phyloP scores from a whole-genome alignment of 805 yeast genomes.

The Kluyveromyces siamensis region DNA sequence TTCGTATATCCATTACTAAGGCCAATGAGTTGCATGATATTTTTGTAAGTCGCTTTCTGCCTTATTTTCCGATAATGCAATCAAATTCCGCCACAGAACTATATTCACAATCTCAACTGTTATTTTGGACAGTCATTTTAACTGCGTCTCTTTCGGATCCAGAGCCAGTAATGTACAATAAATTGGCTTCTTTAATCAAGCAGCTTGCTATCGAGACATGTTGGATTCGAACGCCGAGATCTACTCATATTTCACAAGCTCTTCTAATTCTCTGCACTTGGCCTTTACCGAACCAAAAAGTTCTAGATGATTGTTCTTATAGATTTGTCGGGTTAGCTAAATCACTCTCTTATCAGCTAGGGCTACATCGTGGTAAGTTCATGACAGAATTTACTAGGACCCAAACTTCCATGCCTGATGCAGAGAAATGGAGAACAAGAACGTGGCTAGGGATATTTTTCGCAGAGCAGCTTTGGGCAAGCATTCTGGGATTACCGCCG shows the following conservation, averaged over 20 bases:
- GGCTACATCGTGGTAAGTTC: slow-evolving; percentile 85
- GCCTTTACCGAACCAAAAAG: slow-evolving; percentile 91
- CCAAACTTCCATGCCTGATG: slow-evolving; percentile 80
- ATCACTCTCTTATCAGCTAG: slow-evolving; percentile 73
- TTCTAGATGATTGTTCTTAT: slow-evolving; percentile 84
- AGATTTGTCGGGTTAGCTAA: slow-evolving; percentile 85
- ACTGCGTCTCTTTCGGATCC: slow-evolving; percentile 84
- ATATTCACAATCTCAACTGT: slow-evolving; percentile 70
- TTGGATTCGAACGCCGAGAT: slow-evolving; percentile 88
- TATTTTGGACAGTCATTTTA: slow-evolving; percentile 86
- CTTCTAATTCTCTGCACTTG: slow-evolving; percentile 74
- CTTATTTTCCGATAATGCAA: slow-evolving; percentile 70
- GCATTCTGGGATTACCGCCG: slow-evolving; percentile 81
- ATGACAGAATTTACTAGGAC: slow-evolving; percentile 85
- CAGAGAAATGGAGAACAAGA: slow-evolving; percentile 89
- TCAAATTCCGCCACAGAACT: slow-evolving; percentile 66
- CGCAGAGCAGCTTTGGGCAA: slow-evolving; percentile 86
- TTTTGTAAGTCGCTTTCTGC: slow-evolving; percentile 59
- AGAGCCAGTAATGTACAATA: slow-evolving; percentile 70
- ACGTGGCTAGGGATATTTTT: slow-evolving; percentile 87
- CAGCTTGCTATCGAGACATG: slow-evolving; percentile 87
- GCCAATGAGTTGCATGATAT: slow-evolving; percentile 66
- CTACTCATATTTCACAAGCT: slow-evolving; percentile 90
- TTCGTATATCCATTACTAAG: slow-evolving; percentile 51
- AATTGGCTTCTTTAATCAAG: slow-evolving; percentile 67